These are phyloP conservation scores for Berberis thunbergii DNA, from an alignment of 164 flowering plant genomes.

Conservation along the genomic window DNA sequence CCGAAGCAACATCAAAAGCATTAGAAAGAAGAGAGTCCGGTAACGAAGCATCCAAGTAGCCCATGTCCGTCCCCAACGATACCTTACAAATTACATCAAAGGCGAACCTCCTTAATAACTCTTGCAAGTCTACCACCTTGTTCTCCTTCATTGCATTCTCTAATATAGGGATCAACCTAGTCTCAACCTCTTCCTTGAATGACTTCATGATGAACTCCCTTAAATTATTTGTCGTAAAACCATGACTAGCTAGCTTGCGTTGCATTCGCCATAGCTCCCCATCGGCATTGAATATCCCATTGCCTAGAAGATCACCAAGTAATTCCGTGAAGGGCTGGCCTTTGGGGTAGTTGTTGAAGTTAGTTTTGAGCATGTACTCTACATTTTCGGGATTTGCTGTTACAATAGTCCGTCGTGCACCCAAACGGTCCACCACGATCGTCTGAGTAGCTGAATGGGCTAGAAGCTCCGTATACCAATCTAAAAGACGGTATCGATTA, in stretches of 20 bases:
- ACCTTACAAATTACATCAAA: conserved; percentile 60
- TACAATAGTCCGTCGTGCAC: conserved; percentile 48
- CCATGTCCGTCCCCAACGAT: conserved; percentile 53
- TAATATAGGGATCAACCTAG: conserved; percentile 44
- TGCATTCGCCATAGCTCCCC: conserved; percentile 66
- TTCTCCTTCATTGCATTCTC: conserved; percentile 23
- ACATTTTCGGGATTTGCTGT: conserved; percentile 82
- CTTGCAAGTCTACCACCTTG: conserved; percentile 35
- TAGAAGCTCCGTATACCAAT: conserved; percentile 75
- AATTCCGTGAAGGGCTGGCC: conserved; percentile 71
- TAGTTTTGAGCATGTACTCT: conserved; percentile 66
- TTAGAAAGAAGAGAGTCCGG: conserved; percentile 27
- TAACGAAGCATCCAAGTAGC: conserved; percentile 30
- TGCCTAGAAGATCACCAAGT: conserved; percentile 80
- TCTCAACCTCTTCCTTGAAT: conserved; percentile 40
- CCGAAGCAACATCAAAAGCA: conserved; percentile 64
- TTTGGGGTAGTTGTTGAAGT: conserved; percentile 71
- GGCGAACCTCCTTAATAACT: conserved; percentile 47
- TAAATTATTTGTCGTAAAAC: conserved; percentile 48
- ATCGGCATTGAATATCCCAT: conserved; percentile 80
- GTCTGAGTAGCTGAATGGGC: conserved; percentile 50
- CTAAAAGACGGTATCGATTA: conserved; percentile 48
- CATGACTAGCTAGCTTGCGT: conserved; percentile 68
- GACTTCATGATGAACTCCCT: conserved; percentile 30
- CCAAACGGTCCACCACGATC: conserved; percentile 43